phyloP scores from a whole-genome alignment of 495 filamentous ascomycete genomes.

The Aspergillus heteromorphus region DNA sequence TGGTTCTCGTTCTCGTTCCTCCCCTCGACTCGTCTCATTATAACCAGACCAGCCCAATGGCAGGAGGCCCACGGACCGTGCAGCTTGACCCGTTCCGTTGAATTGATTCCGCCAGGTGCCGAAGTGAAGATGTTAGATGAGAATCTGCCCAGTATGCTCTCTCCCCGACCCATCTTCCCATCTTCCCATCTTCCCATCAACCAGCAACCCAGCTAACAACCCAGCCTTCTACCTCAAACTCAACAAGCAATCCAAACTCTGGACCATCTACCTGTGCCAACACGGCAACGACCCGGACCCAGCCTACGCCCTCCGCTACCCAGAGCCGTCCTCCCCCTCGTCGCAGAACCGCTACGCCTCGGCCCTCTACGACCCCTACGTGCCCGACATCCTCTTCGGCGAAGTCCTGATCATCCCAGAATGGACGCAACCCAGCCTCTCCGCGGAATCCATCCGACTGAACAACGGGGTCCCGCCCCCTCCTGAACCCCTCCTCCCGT shows the following conservation, averaged over 20 bases:
- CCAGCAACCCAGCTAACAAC: conserved; percentile 28
- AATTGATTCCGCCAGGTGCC: background rate
- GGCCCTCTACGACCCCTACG: conserved; percentile 78
- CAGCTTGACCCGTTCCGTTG: background rate
- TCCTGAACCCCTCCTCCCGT: conserved; percentile 71
- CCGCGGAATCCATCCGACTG: conserved; percentile 69
- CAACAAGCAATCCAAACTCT: conserved; percentile 47
- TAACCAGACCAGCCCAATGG: conserved; percentile 1
- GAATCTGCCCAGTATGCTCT: conserved; percentile 74
- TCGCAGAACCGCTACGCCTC: conserved; percentile 80
- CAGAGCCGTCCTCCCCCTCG: conserved; percentile 61
- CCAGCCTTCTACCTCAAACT: conserved; percentile 58
- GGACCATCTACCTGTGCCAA: conserved; percentile 66
- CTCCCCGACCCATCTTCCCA: too few species aligned
- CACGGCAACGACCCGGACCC: conserved; percentile 74
- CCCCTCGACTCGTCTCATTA: background rate
- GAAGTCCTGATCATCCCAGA: conserved; percentile 81
- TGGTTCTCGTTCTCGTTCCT: background rate
- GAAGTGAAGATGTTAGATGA: conserved; percentile 74
- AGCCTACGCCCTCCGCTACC: conserved; percentile 70
- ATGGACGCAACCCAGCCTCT: conserved; percentile 76
- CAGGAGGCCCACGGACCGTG: background rate
- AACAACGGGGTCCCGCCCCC: conserved; percentile 65
- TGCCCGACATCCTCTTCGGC: conserved; percentile 74
- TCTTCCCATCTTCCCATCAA: background rate